Evolutionary conservation across 2,329 filamentous ascomycete genomes (phyloP).

Genomic region (Rutstroemia sydowiana): DNA sequence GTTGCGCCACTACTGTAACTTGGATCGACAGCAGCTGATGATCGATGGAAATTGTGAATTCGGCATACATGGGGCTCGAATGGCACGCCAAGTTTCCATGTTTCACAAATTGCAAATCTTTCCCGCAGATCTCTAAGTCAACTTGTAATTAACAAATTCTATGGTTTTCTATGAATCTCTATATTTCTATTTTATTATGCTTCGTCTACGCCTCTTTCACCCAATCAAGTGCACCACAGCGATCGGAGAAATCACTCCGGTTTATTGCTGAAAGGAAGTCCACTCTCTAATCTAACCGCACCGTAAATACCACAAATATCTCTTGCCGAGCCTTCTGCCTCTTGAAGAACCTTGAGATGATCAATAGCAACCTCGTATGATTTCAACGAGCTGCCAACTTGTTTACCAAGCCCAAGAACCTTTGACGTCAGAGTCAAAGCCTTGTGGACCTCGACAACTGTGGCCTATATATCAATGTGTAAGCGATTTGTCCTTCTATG

Average conservation of each 20-base stretch:
- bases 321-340: neutral
- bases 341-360: constrained; percentile 3
- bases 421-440: neutral
- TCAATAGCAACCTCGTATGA: constrained; percentile 3
- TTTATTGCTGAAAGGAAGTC: constrained; percentile 2
- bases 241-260: neutral
- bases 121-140: no score
- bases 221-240: no score
- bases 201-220: no score
- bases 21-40: no score
- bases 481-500: neutral
- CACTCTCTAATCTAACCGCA: constrained; percentile 9
- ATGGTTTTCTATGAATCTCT: no score
- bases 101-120: no score
- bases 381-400: neutral
- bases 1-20: no score
- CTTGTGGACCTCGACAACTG: constrained; percentile 4
- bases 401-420: neutral
- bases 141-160: no score
- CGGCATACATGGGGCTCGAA: no score
- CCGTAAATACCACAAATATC: constrained; percentile 9
- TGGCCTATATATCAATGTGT: neutral
- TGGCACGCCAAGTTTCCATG: no score
- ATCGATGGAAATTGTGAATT: no score
- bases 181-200: no score